Conservation (phyloP, 768 basidiomycete species). For the Boletus sp. region DNA sequence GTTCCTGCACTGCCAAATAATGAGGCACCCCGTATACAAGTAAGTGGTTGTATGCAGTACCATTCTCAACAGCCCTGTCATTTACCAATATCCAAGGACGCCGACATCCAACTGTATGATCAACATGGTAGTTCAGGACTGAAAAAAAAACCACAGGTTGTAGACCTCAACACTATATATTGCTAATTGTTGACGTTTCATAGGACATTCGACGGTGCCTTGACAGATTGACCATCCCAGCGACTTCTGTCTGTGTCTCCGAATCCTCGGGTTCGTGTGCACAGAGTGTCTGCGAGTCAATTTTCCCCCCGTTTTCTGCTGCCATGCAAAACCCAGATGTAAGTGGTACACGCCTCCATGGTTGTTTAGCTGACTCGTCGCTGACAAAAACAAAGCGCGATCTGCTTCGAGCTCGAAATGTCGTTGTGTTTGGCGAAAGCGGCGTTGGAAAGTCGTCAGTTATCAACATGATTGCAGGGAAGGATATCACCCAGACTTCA, state of each 20-base stretch:
- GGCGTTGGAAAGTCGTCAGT: constrained; percentile 41
- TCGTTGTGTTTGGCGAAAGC: constrained; percentile 41
- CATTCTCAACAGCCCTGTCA: background rate
- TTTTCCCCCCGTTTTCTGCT: constrained; percentile 1
- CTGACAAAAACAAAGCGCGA: constrained; percentile 7
- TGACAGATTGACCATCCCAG: constrained; percentile 13
- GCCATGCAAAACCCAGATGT: constrained; percentile 10
- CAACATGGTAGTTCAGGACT: background rate
- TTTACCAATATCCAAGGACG: constrained; percentile 9
- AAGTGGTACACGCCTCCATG: background rate
- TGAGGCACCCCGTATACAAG: background rate
- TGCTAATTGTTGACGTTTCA: background rate
- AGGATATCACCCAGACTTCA: constrained; percentile 27
- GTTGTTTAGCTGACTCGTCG: background rate
- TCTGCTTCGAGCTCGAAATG: constrained; percentile 22
- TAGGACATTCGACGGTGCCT: constrained; percentile 11
- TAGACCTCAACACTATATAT: background rate
- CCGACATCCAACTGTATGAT: background rate
- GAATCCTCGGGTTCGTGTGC: background rate
- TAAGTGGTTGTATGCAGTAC: background rate
- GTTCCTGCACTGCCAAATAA: background rate
- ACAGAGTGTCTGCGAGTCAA: constrained; percentile 12
- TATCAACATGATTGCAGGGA: constrained; percentile 37
- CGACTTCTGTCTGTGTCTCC: background rate
- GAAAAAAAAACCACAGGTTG: constrained; percentile 3